Base-by-base conservation (phyloP, 768 basidiomycete genomes). In the Lentinula sp. region DNA sequence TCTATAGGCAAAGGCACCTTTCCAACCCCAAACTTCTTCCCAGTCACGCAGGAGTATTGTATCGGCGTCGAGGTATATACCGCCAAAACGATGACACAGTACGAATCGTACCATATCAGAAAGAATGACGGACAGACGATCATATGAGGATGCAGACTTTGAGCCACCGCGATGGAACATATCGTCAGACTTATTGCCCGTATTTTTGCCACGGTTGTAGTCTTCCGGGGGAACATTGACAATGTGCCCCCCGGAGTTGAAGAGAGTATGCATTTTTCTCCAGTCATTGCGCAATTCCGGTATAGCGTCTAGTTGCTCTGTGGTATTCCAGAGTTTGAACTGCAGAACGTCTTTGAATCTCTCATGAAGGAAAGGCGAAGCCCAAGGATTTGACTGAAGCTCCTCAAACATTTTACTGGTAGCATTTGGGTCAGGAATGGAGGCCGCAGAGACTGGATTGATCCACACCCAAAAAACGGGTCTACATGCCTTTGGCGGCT, bases 391-490 rank as follows among this genome's bases (percentile, higher is more conserved):
- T 98, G 95, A 66, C 96, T 95, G 0, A 95, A 98, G 36, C 96
- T 98, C 71, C 98, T 98, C 81, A 67, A 84, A 91, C 93, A 98
- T 95, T 68, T 94, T 90, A 59, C 76, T 76, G 53, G 87, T 71
- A 2, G 91, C 94, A 18, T 77, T 81, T 0, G 90, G 90, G 66
- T 93, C 91, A 0, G 91, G 91, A 1, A 92, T 79, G 36, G 87
- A 77, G 5, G 93, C 91, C 2, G 93, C 95, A 15, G 93, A 93
- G 18, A 92, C 93, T 12, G 93, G 94, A 67, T 95, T 96, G 71
- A 97, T 93, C 95, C 95, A 97, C 53, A 98, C 74, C 94, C 94
- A 98, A 70, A 98, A 91, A 68, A 95, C 85, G 0, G 97, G 93
- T 39, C 94, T 83, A 72, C 97, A 99, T 6, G 76, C 75, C 0